Evolutionary conservation across 2,329 filamentous ascomycete species (phyloP).

Genomic region (Tolypocladium capitatum): DNA sequence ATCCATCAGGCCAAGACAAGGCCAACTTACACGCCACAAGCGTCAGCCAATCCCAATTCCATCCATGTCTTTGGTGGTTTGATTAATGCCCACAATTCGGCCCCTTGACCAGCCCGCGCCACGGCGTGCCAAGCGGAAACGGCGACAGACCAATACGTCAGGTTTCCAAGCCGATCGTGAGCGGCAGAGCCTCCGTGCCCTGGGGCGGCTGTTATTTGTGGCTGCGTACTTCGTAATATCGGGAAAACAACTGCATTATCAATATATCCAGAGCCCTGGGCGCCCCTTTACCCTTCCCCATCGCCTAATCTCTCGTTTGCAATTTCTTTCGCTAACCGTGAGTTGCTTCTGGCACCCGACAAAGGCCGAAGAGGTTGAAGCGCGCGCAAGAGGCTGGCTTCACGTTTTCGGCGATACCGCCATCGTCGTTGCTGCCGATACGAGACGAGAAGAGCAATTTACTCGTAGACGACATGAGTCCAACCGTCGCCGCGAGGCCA

Average conservation of each 20-base stretch:
- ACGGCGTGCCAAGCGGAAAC: background rate
- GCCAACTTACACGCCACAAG: background rate
- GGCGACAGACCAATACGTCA: conserved; percentile 2
- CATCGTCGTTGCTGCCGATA: background rate
- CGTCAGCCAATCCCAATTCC: background rate
- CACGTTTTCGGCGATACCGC: background rate
- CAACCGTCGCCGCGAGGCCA: conserved; percentile 5
- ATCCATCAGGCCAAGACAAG: too few species aligned
- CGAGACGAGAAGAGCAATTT: too few species aligned
- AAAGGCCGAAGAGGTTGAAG: background rate
- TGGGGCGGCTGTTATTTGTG: background rate
- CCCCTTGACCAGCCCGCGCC: background rate
- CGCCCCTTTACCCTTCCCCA: background rate
- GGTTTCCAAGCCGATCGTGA: conserved; percentile 1
- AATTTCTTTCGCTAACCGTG: background rate
- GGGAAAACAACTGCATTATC: background rate
- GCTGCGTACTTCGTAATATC: background rate
- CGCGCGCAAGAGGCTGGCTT: background rate
- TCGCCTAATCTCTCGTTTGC: background rate
- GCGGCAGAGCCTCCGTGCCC: background rate
- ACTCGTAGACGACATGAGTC: conserved; percentile 10
- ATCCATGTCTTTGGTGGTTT: conserved; percentile 3
- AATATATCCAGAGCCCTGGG: background rate
- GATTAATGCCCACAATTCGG: conserved; percentile 3
- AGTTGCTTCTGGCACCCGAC: background rate